Evolutionary conservation across 2,329 filamentous ascomycete species (phyloP).

Genomic region (Amesomyces nigricolor): DNA sequence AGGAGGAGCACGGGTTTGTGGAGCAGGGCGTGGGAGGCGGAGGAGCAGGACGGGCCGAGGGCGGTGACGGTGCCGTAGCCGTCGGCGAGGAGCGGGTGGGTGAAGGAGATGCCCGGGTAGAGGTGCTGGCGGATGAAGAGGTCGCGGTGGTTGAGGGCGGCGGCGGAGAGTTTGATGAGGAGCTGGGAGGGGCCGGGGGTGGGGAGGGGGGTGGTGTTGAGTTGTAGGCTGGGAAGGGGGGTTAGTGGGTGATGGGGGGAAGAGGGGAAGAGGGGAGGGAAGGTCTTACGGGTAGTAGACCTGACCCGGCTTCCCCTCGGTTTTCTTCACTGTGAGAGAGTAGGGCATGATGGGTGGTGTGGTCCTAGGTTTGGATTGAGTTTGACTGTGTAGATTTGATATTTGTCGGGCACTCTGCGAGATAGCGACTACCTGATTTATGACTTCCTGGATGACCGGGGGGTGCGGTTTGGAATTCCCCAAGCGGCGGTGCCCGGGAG

Average conservation of each 20-base stretch:
- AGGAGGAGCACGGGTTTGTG: conserved; percentile 71
- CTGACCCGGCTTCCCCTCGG: conserved; percentile 77
- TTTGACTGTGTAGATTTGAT: neutral
- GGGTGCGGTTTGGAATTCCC: neutral
- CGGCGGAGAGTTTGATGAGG: conserved; percentile 69
- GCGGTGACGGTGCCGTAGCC: conserved; percentile 69
- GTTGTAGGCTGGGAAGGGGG: conserved; percentile 42
- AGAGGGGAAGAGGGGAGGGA: neutral
- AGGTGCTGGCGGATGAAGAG: conserved; percentile 89
- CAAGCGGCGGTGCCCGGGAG: neutral
- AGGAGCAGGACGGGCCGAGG: conserved; percentile 46
- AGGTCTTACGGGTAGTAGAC: conserved; percentile 71
- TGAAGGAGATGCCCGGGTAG: conserved; percentile 80
- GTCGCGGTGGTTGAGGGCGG: conserved; percentile 90
- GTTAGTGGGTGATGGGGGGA: conserved; percentile 6
- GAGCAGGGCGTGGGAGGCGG: conserved; percentile 35
- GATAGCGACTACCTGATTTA: neutral
- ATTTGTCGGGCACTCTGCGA: neutral
- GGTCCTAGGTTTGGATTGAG: neutral
- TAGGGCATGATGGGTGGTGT: conserved; percentile 40
- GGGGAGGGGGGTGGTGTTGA: conserved; percentile 58
- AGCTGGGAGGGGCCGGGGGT: conserved; percentile 61
- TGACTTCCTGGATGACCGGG: neutral
- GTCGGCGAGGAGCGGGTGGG: conserved; percentile 73
- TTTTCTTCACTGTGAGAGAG: conserved; percentile 59